phyloP scores from a whole-genome alignment of 768 basidiomycete species.

The Aureoboletus auriporus region DNA sequence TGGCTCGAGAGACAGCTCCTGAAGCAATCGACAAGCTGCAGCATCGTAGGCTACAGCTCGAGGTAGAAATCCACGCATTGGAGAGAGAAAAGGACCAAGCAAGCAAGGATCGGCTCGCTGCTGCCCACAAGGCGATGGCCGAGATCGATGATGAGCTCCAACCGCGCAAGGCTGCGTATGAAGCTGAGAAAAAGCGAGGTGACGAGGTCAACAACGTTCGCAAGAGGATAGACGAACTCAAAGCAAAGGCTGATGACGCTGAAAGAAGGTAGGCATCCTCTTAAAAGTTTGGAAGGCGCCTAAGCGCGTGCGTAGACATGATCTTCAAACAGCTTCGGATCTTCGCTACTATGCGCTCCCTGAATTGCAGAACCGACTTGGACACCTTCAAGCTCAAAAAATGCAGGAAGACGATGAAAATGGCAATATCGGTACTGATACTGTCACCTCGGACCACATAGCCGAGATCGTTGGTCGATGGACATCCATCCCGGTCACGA shows the following conservation, averaged over 20 bases:
- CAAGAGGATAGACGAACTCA: constrained; percentile 84
- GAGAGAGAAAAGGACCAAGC: constrained; percentile 89
- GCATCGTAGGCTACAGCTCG: constrained; percentile 82
- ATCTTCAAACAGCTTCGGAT: constrained; percentile 78
- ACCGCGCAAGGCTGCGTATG: constrained; percentile 82
- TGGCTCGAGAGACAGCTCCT: constrained; percentile 91
- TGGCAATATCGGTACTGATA: constrained; percentile 52
- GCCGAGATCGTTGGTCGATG: constrained; percentile 92
- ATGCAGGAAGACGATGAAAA: constrained; percentile 63
- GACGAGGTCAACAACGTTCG: constrained; percentile 76
- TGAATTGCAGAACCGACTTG: constrained; percentile 73
- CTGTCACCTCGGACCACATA: constrained; percentile 85
- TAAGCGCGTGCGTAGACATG: constrained; percentile 41
- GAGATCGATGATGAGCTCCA: constrained; percentile 81
- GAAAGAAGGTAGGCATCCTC: constrained; percentile 62
- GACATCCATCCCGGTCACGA: constrained; percentile 89
- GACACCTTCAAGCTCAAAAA: constrained; percentile 69
- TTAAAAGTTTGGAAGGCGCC: neutral
- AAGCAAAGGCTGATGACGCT: constrained; percentile 89
- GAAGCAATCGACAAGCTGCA: constrained; percentile 92
- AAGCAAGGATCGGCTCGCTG: constrained; percentile 75
- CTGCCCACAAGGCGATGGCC: constrained; percentile 73
- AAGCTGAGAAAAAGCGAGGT: constrained; percentile 77
- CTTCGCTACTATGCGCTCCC: constrained; percentile 91
- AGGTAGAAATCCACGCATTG: constrained; percentile 92